Evolutionary conservation across 768 basidiomycete species (phyloP).

Genomic region (Cytidiella melzeri): DNA sequence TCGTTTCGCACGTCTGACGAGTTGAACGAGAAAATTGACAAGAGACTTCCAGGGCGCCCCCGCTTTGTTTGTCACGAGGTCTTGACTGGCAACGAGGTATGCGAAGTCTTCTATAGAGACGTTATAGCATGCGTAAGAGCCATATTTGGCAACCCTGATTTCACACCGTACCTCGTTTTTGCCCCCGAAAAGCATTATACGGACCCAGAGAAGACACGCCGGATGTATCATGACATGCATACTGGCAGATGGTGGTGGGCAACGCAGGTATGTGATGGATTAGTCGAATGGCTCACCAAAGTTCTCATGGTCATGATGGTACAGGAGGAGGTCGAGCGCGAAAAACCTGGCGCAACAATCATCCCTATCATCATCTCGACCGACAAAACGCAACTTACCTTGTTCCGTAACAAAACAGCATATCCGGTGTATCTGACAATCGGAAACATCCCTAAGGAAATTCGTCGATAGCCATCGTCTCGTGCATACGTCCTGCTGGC

Average conservation of each 20-base stretch:
- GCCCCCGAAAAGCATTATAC: conserved; percentile 33
- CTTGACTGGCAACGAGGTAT: conserved; percentile 23
- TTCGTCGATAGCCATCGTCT: conserved; percentile 14
- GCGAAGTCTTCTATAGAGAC: conserved; percentile 29
- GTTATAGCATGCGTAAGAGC: conserved; percentile 28
- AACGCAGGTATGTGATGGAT: conserved; percentile 13
- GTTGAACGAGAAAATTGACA: conserved; percentile 31
- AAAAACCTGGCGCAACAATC: conserved; percentile 7
- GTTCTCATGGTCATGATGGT: neutral
- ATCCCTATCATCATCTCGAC: conserved; percentile 5
- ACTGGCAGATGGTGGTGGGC: conserved; percentile 22
- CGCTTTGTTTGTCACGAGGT: conserved; percentile 24
- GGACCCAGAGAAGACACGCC: conserved; percentile 7
- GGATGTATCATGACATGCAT: conserved; percentile 31
- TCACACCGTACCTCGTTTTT: conserved; percentile 22
- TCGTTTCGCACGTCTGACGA: conserved; percentile 27
- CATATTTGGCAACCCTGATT: conserved; percentile 10
- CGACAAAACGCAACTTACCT: conserved; percentile 12
- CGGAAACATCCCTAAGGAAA: conserved; percentile 15
- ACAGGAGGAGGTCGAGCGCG: neutral
- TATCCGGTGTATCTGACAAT: conserved; percentile 16
- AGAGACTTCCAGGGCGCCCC: conserved; percentile 21
- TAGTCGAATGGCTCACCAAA: neutral
- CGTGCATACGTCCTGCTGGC: conserved; percentile 15
- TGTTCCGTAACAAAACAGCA: conserved; percentile 14